These are phyloP conservation scores for Raddia distichophylla DNA, from an alignment of 176 grass and related monocot species.

Conservation along the genomic window DNA sequence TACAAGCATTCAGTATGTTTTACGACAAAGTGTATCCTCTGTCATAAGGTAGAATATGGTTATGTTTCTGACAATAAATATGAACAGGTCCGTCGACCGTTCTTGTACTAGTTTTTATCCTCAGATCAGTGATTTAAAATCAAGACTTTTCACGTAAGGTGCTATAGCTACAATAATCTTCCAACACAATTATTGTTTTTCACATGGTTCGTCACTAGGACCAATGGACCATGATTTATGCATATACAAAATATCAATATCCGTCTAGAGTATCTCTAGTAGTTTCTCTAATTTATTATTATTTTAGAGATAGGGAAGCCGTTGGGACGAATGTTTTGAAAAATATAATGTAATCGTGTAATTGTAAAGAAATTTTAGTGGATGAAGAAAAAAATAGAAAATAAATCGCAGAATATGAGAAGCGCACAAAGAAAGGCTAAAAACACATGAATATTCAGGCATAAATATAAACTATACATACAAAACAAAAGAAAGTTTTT, in stretches of 20 bases:
- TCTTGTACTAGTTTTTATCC: background rate
- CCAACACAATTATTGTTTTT: background rate
- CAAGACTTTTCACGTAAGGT: background rate
- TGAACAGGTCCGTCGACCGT: background rate
- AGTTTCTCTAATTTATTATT: constrained; percentile 19
- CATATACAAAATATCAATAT: too few relatives aligned
- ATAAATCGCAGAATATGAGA: constrained; percentile 18
- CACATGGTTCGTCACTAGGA: background rate
- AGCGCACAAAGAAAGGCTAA: constrained; percentile 5
- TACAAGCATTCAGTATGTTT: background rate
- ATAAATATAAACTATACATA: constrained; percentile 26
- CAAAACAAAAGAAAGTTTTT: background rate
- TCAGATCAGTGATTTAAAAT: background rate
- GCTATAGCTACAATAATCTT: background rate
- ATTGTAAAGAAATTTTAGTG: too few relatives aligned
- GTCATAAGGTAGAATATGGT: too few relatives aligned
- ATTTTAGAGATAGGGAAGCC: too few relatives aligned
- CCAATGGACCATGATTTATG: background rate
- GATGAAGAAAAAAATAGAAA: background rate
- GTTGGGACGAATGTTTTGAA: too few relatives aligned
- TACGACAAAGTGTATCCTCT: too few relatives aligned
- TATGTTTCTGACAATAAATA: too few relatives aligned
- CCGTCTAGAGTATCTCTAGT: background rate
- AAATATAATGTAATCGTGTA: too few relatives aligned
- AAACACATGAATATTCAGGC: background rate